phyloP scores from a whole-genome alignment of 202 grass and related monocot genomes.

The Setaria italica region DNA sequence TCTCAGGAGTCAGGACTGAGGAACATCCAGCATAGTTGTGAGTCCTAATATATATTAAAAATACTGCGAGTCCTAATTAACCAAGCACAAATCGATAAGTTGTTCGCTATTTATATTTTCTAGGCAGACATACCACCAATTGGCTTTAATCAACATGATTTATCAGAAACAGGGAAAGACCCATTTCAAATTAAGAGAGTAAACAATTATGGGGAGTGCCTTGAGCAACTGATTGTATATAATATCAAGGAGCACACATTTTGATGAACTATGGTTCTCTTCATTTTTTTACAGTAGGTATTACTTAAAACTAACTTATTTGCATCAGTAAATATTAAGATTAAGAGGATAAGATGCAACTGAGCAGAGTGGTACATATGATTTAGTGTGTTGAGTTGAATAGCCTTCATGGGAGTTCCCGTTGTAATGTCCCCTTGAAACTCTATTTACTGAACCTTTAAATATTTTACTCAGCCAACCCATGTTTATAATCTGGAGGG shows the following conservation, averaged over 20 bases:
- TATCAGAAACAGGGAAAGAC: constrained; percentile 9
- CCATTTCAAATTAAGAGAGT: constrained; percentile 26
- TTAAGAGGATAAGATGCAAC: background rate
- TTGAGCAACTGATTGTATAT: background rate
- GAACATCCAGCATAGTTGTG: constrained; percentile 24
- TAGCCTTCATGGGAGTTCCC: constrained; percentile 52
- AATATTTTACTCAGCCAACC: constrained; percentile 67
- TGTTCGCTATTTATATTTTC: constrained; percentile 6
- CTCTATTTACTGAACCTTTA: constrained; percentile 56
- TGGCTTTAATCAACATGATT: constrained; percentile 22
- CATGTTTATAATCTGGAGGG: constrained; percentile 47
- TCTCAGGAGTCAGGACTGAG: background rate
- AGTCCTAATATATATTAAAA: constrained; percentile 28
- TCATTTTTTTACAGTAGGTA: background rate
- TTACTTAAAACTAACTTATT: constrained; percentile 26
- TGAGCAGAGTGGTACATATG: constrained; percentile 51
- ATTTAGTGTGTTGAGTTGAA: constrained; percentile 52
- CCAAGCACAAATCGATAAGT: constrained; percentile 2
- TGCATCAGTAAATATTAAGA: constrained; percentile 23
- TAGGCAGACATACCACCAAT: background rate
- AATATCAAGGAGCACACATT: background rate
- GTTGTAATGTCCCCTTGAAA: constrained; percentile 58
- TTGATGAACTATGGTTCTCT: constrained; percentile 11
- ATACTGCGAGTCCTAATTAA: background rate
- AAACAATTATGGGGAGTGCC: background rate